Percentiles rank a stretch among this genome's conserved stretches.
phyloP scores from a whole-genome alignment of 306 rosid species.

The Vigna radiata region DNA sequence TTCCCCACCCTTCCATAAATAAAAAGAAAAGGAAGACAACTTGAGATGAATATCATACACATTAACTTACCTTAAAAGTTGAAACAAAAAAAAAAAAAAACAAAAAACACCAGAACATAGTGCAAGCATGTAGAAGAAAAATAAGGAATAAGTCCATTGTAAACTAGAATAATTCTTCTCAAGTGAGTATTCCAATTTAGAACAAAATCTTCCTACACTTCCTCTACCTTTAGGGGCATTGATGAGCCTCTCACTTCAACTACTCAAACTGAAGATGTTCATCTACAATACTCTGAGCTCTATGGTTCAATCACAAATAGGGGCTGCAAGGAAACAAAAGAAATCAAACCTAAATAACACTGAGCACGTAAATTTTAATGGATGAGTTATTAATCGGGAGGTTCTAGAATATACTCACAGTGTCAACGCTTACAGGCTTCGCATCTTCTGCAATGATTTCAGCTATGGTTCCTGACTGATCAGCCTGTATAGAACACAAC shows the following conservation, averaged over 20 bases:
- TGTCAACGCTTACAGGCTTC: conserved; percentile 67
- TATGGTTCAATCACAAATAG: conserved; percentile 76
- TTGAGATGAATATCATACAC: conserved; percentile 30
- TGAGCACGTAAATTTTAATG: conserved; percentile 7
- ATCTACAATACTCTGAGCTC: conserved; percentile 41
- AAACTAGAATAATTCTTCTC: conserved; percentile 50
- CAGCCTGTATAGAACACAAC: conserved; percentile 63
- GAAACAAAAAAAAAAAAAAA: conserved; percentile 17
- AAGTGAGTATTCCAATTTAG: conserved; percentile 45
- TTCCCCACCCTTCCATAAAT: neutral
- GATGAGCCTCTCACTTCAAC: conserved; percentile 48
- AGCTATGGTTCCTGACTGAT: conserved; percentile 74
- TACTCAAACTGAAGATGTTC: conserved; percentile 40
- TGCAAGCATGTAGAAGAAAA: conserved; percentile 31
- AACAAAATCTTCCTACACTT: conserved; percentile 56
- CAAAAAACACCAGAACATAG: conserved; percentile 38
- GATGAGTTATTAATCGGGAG: conserved; percentile 4
- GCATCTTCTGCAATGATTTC: conserved; percentile 66
- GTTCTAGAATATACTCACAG: conserved; percentile 52
- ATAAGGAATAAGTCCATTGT: conserved; percentile 34
- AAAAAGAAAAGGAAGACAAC: conserved; percentile 1
- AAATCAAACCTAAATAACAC: conserved; percentile 18
- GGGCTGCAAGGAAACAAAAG: conserved; percentile 60
- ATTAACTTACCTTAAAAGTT: conserved; percentile 19
- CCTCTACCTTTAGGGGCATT: conserved; percentile 21